Conservation (phyloP, 2,329 filamentous ascomycete genomes). For the Mariannaea elegans region DNA sequence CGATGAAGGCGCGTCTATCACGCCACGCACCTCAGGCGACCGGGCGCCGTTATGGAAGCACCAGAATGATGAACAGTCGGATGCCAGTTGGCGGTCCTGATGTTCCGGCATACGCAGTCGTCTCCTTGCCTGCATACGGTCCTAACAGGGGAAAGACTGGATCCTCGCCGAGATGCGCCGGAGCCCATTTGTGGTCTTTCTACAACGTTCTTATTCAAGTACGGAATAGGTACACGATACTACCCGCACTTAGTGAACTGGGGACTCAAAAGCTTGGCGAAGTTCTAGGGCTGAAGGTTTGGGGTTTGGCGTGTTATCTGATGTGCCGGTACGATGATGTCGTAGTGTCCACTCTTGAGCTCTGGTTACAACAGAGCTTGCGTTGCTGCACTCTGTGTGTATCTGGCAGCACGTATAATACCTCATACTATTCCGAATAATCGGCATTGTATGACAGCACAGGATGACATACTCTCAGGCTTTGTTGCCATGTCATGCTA, state of each 20-base stretch:
- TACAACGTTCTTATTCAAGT: not conserved
- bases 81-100: not conserved
- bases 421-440: not conserved
- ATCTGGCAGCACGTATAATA: not conserved
- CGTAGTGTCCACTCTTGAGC: slow-evolving; percentile 7
- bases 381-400: no score
- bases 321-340: no score
- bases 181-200: not conserved
- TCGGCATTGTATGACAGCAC: not conserved
- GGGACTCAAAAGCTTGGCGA: slow-evolving; percentile 18
- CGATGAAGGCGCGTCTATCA: no score
- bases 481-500: not conserved
- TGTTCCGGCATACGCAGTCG: not conserved
- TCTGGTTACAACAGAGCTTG: not conserved
- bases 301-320: no score
- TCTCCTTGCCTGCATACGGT: not conserved
- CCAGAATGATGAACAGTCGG: not conserved
- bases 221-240: not conserved
- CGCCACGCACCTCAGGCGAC: not conserved
- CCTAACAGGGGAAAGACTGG: not conserved
- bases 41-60: no score
- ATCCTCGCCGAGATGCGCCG: not conserved
- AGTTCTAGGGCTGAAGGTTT: slow-evolving; percentile 15
- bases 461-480: not conserved
- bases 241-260: slow-evolving; percentile 4